These are phyloP conservation scores for Brachypodium distachyon DNA, from an alignment of 202 grass and related monocot genomes.

Conservation along the genomic window DNA sequence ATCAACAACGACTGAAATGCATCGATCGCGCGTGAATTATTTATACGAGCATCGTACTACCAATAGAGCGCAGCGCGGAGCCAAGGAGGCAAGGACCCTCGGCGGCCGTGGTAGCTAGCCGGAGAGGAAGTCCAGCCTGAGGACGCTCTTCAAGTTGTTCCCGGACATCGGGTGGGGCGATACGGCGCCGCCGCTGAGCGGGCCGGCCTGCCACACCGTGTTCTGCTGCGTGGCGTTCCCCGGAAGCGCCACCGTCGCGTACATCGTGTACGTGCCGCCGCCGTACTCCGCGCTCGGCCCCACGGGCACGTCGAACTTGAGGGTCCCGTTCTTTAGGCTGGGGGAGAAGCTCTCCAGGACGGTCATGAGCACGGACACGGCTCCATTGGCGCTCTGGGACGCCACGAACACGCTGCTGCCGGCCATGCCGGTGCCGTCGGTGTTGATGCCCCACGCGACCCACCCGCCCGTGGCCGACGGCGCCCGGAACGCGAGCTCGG, in stretches of 20 bases:
- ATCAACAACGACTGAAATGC: no score
- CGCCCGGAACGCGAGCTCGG: conserved; percentile 65
- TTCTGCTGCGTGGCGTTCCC: conserved; percentile 45
- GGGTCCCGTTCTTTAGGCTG: conserved; percentile 23
- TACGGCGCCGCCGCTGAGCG: conserved; percentile 14
- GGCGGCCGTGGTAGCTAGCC: not conserved
- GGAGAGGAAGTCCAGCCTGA: conserved; percentile 36
- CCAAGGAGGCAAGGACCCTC: no score
- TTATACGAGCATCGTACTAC: not conserved
- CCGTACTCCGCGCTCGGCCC: conserved; percentile 31
- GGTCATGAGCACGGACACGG: conserved; percentile 28
- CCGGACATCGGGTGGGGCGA: conserved; percentile 8
- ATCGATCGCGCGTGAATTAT: not conserved
- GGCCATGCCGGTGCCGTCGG: conserved; percentile 26
- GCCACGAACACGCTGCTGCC: conserved; percentile 66
- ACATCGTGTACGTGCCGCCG: conserved; percentile 53
- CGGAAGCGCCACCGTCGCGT: conserved; percentile 39
- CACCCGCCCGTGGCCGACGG: conserved; percentile 18
- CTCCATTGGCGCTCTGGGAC: conserved; percentile 20
- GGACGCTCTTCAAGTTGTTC: conserved; percentile 5
- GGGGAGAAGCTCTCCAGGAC: conserved; percentile 13
- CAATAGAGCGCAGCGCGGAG: no score
- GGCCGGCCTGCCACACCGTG: conserved; percentile 63
- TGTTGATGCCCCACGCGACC: conserved; percentile 87
- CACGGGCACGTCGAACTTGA: conserved; percentile 38